These are phyloP conservation scores for Aphanomyces stellatus DNA, from an alignment of 352 stramenopile genomes.

Conservation along the genomic window DNA sequence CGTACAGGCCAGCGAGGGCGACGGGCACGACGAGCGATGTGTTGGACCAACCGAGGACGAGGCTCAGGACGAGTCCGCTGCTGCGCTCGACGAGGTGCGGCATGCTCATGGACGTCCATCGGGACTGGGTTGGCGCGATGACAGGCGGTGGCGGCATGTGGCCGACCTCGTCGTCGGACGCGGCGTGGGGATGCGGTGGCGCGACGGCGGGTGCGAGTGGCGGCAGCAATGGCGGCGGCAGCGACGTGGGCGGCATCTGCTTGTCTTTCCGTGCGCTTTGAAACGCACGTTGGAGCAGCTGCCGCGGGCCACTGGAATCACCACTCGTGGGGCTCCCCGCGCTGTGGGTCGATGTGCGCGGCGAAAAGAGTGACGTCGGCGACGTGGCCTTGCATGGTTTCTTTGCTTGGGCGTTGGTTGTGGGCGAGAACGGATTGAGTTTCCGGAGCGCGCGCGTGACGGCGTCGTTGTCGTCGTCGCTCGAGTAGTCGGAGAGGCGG, in stretches of 20 bases:
- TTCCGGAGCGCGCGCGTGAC: constrained; percentile 22
- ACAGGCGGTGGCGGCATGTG: neutral
- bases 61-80: neutral
- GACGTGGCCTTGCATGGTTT: neutral
- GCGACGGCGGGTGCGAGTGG: too few species aligned
- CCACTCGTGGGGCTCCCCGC: too few species aligned
- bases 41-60: neutral
- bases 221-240: neutral
- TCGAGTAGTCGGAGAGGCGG: constrained; percentile 33
- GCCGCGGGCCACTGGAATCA: too few species aligned
- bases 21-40: neutral
- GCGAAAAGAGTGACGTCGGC: neutral
- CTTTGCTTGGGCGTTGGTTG: too few species aligned
- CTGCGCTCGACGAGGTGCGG: neutral
- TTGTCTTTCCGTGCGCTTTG: neutral
- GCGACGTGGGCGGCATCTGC: neutral
- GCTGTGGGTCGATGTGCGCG: neutral
- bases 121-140: neutral
- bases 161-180: neutral
- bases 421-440: constrained; percentile 19
- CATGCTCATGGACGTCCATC: neutral
- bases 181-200: too few species aligned
- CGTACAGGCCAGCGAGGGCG: constrained; percentile 15
- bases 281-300: neutral
- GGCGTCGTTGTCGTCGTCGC: constrained; percentile 45